Base-by-base conservation (phyloP, 352 stramenopile species). In the Aphanomyces cochlioides region DNA sequence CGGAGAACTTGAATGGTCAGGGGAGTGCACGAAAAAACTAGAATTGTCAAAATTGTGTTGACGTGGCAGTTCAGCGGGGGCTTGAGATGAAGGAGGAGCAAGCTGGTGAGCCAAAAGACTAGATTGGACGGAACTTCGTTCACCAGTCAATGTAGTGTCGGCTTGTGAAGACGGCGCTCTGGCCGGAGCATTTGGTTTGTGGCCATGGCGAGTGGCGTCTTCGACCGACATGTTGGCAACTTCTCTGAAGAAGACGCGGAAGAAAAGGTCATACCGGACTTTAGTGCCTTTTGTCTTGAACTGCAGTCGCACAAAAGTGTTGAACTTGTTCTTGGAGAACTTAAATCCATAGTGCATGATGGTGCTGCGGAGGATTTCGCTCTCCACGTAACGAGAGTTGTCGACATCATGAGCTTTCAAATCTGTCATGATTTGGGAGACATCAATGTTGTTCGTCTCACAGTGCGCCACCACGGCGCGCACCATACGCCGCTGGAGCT, bases 281-380 rank as follows among this genome's bases (percentile, higher is more conserved):
- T 10, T 28, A 10, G 63, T 69, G 43, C 63, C 63, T 12, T 69
- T 57, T 37, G 63, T 69, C 37, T 69, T 69, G 63, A 57, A 69
- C n/a, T 69, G 63, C 6, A 69, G 38, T 17, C 63, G 41, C n/a
- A 69, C 37, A 61, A 69, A 69, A 34, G 63, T 69, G 50, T 69
- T 69, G 50, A 69, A 69, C 41, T 69, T 69, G 63, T 59, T 28
- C 12, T 60, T 58, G 3, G 63, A 69, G 41, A 69, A 69, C 36
- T 69, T 69, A 47, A 69, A 69, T 4, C 63, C 63, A 39, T 69
- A 69, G 40, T 47, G 3, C 37, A 40, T 59, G 12, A 69, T 69
- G 6, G 45, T 37, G 15, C 37, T 41, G 6, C 63, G 63, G 13
- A 69, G 63, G 13, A 61, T 19, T n/a, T 69, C 63, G 36, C 54